Conservation (phyloP, 257 asterid genomes). For the Craterostigma plantagineum region DNA sequence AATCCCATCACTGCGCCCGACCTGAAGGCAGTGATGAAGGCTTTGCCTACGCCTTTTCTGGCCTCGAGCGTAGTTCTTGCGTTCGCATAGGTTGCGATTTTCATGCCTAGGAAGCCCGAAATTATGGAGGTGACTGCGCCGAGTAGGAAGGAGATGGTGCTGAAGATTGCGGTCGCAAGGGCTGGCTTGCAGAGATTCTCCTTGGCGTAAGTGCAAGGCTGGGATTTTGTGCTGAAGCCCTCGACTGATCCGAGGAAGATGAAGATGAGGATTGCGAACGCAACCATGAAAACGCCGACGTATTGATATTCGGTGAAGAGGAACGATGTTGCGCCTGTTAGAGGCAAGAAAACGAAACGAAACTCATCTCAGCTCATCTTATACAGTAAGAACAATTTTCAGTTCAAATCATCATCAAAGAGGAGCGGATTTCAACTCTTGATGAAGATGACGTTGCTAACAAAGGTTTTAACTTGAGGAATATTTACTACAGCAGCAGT, state of each 20-base stretch:
- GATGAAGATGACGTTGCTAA: no score
- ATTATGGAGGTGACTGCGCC: slow-evolving; percentile 80
- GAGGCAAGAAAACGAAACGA: slow-evolving; percentile 7
- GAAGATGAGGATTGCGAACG: slow-evolving; percentile 80
- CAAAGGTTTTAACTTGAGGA: no score
- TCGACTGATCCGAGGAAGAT: slow-evolving; percentile 88
- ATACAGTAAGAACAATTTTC: background rate
- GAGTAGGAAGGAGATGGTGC: slow-evolving; percentile 67
- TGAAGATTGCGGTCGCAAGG: slow-evolving; percentile 75
- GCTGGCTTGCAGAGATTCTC: slow-evolving; percentile 47
- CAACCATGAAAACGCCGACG: slow-evolving; percentile 82
- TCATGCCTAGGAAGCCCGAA: slow-evolving; percentile 97
- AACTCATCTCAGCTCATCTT: background rate
- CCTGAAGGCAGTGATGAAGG: slow-evolving; percentile 46
- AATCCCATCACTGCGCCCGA: slow-evolving; percentile 99
- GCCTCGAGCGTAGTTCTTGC: slow-evolving; percentile 95
- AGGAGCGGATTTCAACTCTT: no score
- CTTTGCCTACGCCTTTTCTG: slow-evolving; percentile 75
- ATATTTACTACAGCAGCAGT: no score
- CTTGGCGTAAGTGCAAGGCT: slow-evolving; percentile 33
- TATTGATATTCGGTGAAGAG: slow-evolving; percentile 65
- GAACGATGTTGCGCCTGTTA: slow-evolving; percentile 82
- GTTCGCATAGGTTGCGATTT: slow-evolving; percentile 88
- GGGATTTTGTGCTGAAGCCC: slow-evolving; percentile 56
- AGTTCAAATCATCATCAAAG: no score